phyloP scores from a whole-genome alignment of 1,284 basidiomycete species.

The Sporisorium exsertum region DNA sequence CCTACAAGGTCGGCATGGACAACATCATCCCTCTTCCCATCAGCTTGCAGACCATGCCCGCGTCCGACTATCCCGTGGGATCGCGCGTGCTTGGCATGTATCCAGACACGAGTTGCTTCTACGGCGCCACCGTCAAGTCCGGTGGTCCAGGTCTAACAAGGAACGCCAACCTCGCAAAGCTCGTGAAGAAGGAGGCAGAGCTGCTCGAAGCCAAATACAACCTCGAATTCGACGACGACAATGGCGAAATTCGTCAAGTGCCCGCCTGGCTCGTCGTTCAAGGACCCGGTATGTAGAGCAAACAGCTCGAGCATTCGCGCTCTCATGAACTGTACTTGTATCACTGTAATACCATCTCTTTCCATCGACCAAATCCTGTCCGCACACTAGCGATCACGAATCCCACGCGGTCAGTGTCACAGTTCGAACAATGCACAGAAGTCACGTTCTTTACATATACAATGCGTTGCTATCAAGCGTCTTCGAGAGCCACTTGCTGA shows the following conservation, averaged over 20 bases:
- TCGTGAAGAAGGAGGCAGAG: conserved; percentile 56
- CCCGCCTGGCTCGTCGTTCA: conserved; percentile 67
- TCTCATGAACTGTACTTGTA: conserved; percentile 48
- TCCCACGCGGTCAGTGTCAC: background rate
- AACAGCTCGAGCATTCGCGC: background rate
- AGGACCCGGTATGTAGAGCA: conserved; percentile 37
- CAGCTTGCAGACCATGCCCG: conserved; percentile 58
- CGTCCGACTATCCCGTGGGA: conserved; percentile 58
- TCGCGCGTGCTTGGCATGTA: conserved; percentile 66
- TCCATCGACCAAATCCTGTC: background rate
- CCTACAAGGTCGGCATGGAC: conserved; percentile 47
- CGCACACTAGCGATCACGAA: conserved; percentile 1
- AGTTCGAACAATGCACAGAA: background rate
- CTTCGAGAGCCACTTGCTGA: conserved; percentile 42
- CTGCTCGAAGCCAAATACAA: conserved; percentile 62
- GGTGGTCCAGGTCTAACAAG: conserved; percentile 61
- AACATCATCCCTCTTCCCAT: conserved; percentile 65
- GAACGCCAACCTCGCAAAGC: conserved; percentile 36
- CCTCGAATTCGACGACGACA: conserved; percentile 68
- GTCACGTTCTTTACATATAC: background rate
- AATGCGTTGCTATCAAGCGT: conserved; percentile 1
- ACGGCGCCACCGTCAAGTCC: conserved; percentile 62
- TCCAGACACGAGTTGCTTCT: conserved; percentile 69
- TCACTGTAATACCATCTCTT: conserved; percentile 19
- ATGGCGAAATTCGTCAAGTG: conserved; percentile 61